Base-by-base conservation (phyloP, 129 eudicot species). In the Tagetes patula region DNA sequence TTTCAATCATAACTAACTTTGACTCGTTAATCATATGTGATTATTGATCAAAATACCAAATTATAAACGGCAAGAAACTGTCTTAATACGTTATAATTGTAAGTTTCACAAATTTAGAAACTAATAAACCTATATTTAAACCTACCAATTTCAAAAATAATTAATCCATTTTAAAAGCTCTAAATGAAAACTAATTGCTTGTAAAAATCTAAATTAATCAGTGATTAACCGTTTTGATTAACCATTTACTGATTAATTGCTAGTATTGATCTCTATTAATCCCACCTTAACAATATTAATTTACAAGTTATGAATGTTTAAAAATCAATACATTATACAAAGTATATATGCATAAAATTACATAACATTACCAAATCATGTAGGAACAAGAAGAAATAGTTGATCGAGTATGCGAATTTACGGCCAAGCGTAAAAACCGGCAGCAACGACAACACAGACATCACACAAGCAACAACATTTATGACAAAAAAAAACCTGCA, bases 351-450 rank as follows among this genome's bases (percentile, higher is more conserved):
- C 27, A 20, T 20, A 27, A 56, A 30, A 30, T 6, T 27, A 31
- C 36, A 56, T 56, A 30, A 56, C 48, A 8, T 85, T 88, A 89
- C 98, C 95, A 89, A 47, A 82, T 92, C 98, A 84, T 89, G 91
- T 12, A 92, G 67, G 80, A 92, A 92, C 75, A 91, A 27, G 85
- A 56, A 76, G 83, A 85, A 82, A 70, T 77, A 82, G 61, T 69
- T 54, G 11, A 69, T 34, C 1, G 82, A 79, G 60, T 66, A 47
- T 5, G 72, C 69, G 58, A 73, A 27, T 36, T 67, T 79, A 5
- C 84, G 74, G 13, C 78, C 83, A 10, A 85, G 67, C 1, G 84
- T 14, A n/a, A 80, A 53, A 7, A 79, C 64, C 41, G 83, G 56
- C 56, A 84, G n/a, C 73, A 84, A 36, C 7, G 95, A 85, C 10